Evolutionary conservation across 2,329 filamentous ascomycete species (phyloP), one percentile per base, ranked within the genome.

Genomic region (Cladobotryum mycophilum): DNA sequence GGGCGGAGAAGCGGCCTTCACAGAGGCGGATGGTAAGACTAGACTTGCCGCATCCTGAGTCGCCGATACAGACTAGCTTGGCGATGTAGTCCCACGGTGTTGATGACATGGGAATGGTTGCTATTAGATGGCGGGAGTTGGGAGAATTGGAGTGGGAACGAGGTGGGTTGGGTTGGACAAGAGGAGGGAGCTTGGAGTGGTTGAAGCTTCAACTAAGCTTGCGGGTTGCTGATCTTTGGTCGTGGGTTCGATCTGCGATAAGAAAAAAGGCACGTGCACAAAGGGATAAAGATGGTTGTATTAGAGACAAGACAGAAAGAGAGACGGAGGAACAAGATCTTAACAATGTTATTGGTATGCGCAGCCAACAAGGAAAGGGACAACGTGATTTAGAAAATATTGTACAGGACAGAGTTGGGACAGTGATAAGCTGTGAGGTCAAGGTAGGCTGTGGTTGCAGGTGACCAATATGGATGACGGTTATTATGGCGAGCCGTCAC

Each of bases 31-130:
- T 91, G 51, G 91, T 96, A 60, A 96, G 82, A 70, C 89, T 82
- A 55, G 89, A 95, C 77, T 99, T 99, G 64, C 93, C 93, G 66
- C 89, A 95, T 67, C 91, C 93, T 42, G 88, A 93, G 75, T 97
- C 93, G 69, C 93, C 93, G 64, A 99, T 90, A 74, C 89, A 95
- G 66, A 97, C 92, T 62, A 99, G 88, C 73, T 99, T 99, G 70
- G 92, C 91, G 67, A 97, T 99, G 76, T 95, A 97, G 75, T 97
- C 90, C 92, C 92, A 97, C 70, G 89, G 86, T 64, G 84, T 44
- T 46, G 51, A 68, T 64, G 78, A 78, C 79, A 83, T 83, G 66
- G 60, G 56, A 50, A 40, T 38, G 42, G 41, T 25, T n/a, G 33
- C 12, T n/a, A n/a, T 38, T 41, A 47, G 37, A 5, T 25, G 51